These are phyloP conservation scores for Planoprotostelium fungivorum DNA, from an alignment of 78 protist species.

Conservation along the genomic window DNA sequence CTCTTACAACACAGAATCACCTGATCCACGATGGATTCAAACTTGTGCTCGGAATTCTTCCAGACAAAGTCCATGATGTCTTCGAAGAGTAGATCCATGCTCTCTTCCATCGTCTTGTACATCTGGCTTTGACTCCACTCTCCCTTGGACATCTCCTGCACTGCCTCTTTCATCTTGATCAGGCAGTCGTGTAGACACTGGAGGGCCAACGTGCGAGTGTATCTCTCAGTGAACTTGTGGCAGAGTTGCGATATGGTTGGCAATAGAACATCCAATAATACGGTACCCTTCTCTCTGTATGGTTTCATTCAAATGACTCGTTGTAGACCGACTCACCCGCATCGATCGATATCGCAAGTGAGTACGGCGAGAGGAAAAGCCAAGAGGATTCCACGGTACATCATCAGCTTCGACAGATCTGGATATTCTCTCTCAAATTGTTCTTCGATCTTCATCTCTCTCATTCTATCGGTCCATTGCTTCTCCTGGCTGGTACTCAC, in stretches of 20 bases:
- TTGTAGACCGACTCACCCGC: neutral
- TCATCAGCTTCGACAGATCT: neutral
- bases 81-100: neutral
- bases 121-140: neutral
- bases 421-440: neutral
- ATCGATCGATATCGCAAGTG: neutral
- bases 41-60: neutral
- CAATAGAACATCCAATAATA: neutral
- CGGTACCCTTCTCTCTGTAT: neutral
- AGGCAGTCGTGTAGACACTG: neutral
- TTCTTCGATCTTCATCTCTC: neutral
- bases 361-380: neutral
- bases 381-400: neutral
- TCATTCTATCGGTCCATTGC: neutral
- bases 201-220: neutral
- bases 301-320: neutral
- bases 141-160: neutral
- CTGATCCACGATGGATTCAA: neutral
- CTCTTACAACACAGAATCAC: no score
- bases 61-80: neutral
- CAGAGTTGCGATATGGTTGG: neutral
- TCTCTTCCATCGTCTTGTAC: neutral
- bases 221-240: neutral
- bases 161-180: neutral
- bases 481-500: no score